A percentile compares a stretch with the other conserved stretches of the same genome.
Conservation (phyloP, 2,329 filamentous ascomycete genomes). For the Periconia sp. region DNA sequence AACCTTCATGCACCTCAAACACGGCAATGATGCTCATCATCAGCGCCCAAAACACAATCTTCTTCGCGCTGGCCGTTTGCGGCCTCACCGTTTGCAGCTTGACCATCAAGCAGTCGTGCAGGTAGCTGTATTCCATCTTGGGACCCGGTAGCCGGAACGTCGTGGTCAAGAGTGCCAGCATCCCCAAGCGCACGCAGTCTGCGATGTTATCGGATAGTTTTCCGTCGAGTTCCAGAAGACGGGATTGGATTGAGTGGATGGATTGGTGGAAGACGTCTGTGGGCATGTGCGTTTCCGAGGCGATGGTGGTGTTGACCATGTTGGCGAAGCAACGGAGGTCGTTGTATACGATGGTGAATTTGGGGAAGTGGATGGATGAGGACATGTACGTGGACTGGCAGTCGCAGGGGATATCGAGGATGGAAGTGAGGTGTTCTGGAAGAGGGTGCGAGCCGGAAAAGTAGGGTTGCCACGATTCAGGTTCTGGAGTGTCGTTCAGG, state of each 20-base stretch:
- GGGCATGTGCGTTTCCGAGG: neutral
- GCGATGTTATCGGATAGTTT: neutral
- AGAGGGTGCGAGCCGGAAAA: slow-evolving; percentile 1
- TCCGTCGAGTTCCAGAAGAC: slow-evolving; percentile 2
- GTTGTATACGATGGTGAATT: neutral
- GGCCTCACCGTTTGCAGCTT: neutral
- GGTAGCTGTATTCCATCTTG: slow-evolving; percentile 8
- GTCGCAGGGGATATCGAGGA: neutral
- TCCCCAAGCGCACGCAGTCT: slow-evolving; percentile 5
- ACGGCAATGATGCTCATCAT: slow-evolving; percentile 2
- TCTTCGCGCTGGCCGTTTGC: neutral
- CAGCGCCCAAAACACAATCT: slow-evolving; percentile 4
- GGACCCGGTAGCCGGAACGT: slow-evolving; percentile 6
- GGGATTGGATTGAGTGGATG: slow-evolving; percentile 5
- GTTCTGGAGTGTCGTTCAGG: neutral
- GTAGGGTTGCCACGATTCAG: slow-evolving; percentile 3
- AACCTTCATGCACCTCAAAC: slow-evolving; percentile 2
- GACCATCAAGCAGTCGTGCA: neutral
- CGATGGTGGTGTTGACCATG: slow-evolving; percentile 3
- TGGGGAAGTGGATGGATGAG: neutral
- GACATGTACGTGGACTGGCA: neutral
- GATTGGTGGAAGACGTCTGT: slow-evolving; percentile 4
- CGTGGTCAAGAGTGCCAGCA: slow-evolving; percentile 8
- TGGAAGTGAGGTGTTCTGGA: neutral
- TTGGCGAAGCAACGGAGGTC: slow-evolving; percentile 2